Conservation (phyloP, 352 stramenopile genomes). For the Globisporangium carolinianum region DNA sequence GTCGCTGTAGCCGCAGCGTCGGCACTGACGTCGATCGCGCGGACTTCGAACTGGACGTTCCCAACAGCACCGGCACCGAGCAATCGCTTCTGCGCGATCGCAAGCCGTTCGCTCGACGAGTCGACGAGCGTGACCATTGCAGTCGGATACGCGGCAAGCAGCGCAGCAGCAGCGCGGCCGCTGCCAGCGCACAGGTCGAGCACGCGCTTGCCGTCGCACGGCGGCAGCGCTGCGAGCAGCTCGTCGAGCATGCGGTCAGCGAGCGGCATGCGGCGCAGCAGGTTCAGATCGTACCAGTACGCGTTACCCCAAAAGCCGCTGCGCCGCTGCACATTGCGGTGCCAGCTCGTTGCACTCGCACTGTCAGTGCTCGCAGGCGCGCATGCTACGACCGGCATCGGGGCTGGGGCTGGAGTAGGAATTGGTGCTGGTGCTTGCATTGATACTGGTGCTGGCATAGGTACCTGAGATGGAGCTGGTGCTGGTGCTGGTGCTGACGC, state of each 20-base stretch:
- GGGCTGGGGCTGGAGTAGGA: not conserved
- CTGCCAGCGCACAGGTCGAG: constrained; percentile 68
- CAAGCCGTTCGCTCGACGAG: constrained; percentile 41
- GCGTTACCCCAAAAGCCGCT: constrained; percentile 72
- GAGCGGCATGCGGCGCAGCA: constrained; percentile 48
- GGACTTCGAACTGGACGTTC: constrained; percentile 21
- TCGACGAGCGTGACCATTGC: constrained; percentile 51
- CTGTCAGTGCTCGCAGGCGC: no score
- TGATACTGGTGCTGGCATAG: not conserved
- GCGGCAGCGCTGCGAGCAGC: constrained; percentile 51
- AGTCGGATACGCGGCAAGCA: constrained; percentile 59
- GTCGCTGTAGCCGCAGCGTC: constrained; percentile 1
- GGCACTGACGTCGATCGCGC: constrained; percentile 6
- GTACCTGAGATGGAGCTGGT: not conserved
- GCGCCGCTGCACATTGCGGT: constrained; percentile 48
- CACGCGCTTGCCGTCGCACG: constrained; percentile 45
- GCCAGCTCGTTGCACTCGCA: constrained; percentile 25
- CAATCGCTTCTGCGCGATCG: constrained; percentile 41
- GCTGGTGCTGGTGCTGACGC: not conserved
- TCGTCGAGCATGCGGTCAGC: constrained; percentile 56
- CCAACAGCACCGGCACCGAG: constrained; percentile 1
- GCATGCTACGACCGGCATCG: no score
- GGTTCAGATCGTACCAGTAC: constrained; percentile 73
- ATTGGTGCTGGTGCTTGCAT: not conserved
- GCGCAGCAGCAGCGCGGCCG: constrained; percentile 37